Base-by-base conservation (phyloP, 2,329 filamentous ascomycete species). In the Fusarium euwallaceae region DNA sequence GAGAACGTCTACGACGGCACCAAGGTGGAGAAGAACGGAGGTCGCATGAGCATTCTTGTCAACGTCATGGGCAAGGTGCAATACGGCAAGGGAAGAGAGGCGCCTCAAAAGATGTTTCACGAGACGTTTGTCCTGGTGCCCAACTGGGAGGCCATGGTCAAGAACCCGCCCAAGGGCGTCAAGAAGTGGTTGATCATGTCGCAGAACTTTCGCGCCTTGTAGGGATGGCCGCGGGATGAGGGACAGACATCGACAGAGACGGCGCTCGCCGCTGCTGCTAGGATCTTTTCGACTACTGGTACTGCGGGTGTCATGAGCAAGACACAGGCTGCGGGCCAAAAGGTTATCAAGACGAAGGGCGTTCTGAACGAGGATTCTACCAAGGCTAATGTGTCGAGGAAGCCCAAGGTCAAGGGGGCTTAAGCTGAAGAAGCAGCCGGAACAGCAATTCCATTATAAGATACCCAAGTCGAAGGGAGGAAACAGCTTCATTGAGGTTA, bases 101-200 rank as follows among this genome's bases (percentile, higher is more conserved):
- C 90, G 16, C 88, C 88, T 16, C 88, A 90, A 81, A 90, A 91
- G 75, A 91, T 90, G 39, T 97, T 97, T 81, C 93, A 91, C 78
- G 95, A 98, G 82, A 92, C 89, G 1, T 92, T 97, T 80, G 89
- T 97, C 27, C 86, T 98, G 64, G 93, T 96, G 41, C 94, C 95
- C 9, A 94, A 94, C 83, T 88, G 91, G 89, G 89, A 92, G 73
- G 83, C 87, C 0, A 85, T 88, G 74, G 85, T 84, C 6, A 84
- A 84, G 65, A 90, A 89, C 72, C 87, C 89, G 39, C 82, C 87
- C 3, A 87, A 88, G 69, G 87, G 87, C 2, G 78, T 87, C 63
- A 89, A 87, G 79, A 86, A 87, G 75, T 94, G 91, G 88, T 83
- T 95, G 66, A 89, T 94, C 76, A 87, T 91, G 80, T 93, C 91